Evolutionary conservation across 352 stramenopile genomes (phyloP), one percentile per base, ranked within the genome.

Genomic region (Phytopythium kandeliae): DNA sequence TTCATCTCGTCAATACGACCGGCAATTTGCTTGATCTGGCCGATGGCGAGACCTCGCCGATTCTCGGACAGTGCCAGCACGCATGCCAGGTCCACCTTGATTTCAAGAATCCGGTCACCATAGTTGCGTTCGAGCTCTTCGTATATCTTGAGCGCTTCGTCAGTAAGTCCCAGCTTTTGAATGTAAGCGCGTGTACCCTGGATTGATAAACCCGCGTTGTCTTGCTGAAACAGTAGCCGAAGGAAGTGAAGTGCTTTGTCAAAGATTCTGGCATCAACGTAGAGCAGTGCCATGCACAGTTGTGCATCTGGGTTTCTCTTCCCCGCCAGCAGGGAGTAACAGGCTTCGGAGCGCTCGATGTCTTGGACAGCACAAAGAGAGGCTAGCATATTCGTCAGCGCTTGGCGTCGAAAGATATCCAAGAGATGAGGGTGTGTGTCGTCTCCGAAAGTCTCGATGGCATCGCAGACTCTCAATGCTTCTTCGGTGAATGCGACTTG

Each of bases 21-120:
- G 1, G 22, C 28, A 16, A 46, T 46, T 7, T 10, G 22, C 21
- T 25, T 77, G 12, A 89, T 49, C 46, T 86, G 73, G 2, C 40
- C 30, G 24, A 86, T 75, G 0, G 75, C 70, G 47, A 69, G 53
- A 21, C 54, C 68, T 47, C 11, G 48, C 34, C 60, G 57, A 31
- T 34, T 60, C 37, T 56, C 73, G 63, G 55, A 59, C 41, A 55
- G 54, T 45, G 72, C 71, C 6, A 89, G 60, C 44, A 58, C 64
- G 35, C 71, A 87, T n/a, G 74, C 78, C 15, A 92, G 57, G 50
- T 89, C 81, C 26, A 89, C 41, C 43, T 69, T 74, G 36, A 92
- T 87, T 25, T 75, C 60, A 24, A 86, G 51, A 19, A 60, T 55
- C 24, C 69, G 51, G 53, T 84, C 74, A 4, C 74, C 77, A 28